Percentiles rank a stretch among this genome's conserved stretches.
Conservation (phyloP, 371 early-diverging fungal genomes). For the Mortierella sp. region DNA sequence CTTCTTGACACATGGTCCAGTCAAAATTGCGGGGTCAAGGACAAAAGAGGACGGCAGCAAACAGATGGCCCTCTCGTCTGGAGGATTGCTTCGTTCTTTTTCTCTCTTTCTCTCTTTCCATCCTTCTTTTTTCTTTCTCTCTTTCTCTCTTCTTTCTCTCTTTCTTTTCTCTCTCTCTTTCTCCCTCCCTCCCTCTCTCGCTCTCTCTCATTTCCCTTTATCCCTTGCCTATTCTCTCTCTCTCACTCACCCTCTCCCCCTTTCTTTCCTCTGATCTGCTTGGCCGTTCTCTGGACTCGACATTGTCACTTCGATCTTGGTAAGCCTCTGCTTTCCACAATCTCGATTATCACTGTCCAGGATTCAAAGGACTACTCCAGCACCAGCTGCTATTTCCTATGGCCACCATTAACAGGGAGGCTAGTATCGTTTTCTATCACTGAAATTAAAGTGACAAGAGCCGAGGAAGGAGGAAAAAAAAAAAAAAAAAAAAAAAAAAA, state of each 20-base stretch:
- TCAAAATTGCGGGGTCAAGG: too few species aligned
- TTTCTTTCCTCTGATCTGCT: not conserved
- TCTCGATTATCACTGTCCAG: not conserved
- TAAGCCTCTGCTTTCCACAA: constrained; percentile 7
- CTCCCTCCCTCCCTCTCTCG: not conserved
- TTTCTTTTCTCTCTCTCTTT: constrained; percentile 3
- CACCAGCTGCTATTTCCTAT: too few species aligned
- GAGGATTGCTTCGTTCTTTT: not conserved
- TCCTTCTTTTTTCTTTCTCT: not conserved
- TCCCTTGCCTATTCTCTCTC: not conserved
- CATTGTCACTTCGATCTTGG: constrained; percentile 4
- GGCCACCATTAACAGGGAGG: too few species aligned
- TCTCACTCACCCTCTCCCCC: not conserved
- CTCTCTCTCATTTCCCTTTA: not conserved
- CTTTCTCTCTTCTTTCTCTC: not conserved
- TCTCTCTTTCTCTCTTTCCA: constrained; percentile 2
- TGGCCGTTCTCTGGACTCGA: constrained; percentile 3
- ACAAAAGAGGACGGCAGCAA: too few species aligned
- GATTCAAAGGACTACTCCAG: too few species aligned
- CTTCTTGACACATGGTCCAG: too few species aligned
- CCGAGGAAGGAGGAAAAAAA: too few species aligned
- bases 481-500: too few species aligned
- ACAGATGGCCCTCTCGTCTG: not conserved
- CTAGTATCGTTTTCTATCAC: too few species aligned
- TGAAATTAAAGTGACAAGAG: too few species aligned